These are phyloP conservation scores for Collybia nuda DNA, from an alignment of 768 basidiomycete species.

Conservation along the genomic window DNA sequence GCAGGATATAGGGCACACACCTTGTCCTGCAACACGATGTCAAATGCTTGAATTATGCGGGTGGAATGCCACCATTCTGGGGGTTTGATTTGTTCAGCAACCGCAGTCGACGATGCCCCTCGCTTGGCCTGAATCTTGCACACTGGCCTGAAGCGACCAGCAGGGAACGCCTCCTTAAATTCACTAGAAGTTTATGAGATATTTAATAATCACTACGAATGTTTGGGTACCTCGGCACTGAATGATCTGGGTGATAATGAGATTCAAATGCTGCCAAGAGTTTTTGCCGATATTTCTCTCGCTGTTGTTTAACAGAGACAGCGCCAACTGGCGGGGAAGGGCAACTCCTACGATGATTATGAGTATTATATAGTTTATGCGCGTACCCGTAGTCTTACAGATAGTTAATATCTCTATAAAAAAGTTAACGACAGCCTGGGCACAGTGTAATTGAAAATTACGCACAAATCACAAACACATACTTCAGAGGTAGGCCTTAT, in stretches of 20 bases:
- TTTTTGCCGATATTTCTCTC: conserved; percentile 76
- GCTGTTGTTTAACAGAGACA: conserved; percentile 76
- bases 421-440: neutral
- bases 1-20: conserved; percentile 32
- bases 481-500: conserved; percentile 77
- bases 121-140: conserved; percentile 89
- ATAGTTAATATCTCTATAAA: conserved; percentile 73
- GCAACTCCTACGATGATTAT: conserved; percentile 53
- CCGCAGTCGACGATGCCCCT: conserved; percentile 74
- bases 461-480: conserved; percentile 84
- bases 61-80: conserved; percentile 96
- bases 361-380: conserved; percentile 6
- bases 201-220: conserved; percentile 8
- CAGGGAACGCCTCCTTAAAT: conserved; percentile 94
- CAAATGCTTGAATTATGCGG: conserved; percentile 88
- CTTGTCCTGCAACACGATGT: conserved; percentile 82
- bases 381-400: conserved; percentile 44
- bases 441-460: conserved; percentile 12
- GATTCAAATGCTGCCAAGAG: conserved; percentile 79
- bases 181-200: conserved; percentile 50
- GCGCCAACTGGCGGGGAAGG: conserved; percentile 74
- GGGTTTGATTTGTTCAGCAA: conserved; percentile 86
- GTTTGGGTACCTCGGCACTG: conserved; percentile 59
- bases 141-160: conserved; percentile 85
- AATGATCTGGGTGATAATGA: conserved; percentile 88